These are phyloP conservation scores for Neurospora sp. DNA, from an alignment of 495 filamentous ascomycete genomes.

Conservation along the genomic window DNA sequence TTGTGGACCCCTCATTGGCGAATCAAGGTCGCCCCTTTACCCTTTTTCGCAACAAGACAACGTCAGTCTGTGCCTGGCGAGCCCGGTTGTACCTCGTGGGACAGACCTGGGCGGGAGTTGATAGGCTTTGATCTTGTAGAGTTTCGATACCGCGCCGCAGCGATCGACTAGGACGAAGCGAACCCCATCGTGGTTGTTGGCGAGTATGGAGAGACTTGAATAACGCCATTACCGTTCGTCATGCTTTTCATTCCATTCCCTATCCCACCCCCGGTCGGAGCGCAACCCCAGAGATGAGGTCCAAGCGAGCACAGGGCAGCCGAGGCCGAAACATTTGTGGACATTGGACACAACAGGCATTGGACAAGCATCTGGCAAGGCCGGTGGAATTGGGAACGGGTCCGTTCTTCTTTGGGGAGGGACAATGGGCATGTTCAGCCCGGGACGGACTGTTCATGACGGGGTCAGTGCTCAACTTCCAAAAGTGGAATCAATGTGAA, in stretches of 20 bases:
- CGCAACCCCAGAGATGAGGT: not conserved
- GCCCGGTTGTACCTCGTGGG: not conserved
- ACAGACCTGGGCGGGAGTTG: not conserved
- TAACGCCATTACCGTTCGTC: not conserved
- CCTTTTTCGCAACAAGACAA: not conserved
- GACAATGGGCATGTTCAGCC: not conserved
- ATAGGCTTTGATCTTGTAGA: not conserved
- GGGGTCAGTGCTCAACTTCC: not conserved
- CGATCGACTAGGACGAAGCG: not conserved
- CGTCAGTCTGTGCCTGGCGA: not conserved
- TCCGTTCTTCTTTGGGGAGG: not conserved
- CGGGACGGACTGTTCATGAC: not conserved
- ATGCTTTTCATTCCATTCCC: not conserved
- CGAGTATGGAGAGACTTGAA: not conserved
- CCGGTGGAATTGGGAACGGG: not conserved
- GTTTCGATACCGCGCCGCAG: not conserved
- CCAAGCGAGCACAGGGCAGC: not conserved
- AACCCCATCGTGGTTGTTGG: not conserved
- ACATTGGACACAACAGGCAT: not conserved
- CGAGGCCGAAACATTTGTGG: not conserved
- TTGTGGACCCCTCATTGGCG: not conserved
- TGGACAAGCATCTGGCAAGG: not conserved
- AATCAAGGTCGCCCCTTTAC: not conserved
- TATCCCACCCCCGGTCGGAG: not conserved
- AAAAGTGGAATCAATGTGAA: not conserved